Conservation (phyloP, 768 basidiomycete species). For the Xerocomus potaroensis region DNA sequence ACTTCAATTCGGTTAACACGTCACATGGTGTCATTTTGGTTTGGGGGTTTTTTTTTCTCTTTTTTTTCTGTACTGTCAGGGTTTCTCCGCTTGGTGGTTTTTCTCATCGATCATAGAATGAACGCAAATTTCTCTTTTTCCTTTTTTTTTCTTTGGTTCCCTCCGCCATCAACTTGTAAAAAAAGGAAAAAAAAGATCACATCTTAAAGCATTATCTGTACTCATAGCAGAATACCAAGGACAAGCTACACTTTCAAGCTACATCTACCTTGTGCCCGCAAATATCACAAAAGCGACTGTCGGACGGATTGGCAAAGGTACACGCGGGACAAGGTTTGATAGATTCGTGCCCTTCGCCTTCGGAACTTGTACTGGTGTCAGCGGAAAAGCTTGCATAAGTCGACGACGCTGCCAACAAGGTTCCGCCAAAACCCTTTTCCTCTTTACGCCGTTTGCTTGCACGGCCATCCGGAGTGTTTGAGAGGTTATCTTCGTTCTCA, state of each 20-base stretch:
- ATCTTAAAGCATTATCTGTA: slow-evolving; percentile 35
- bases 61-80: slow-evolving; percentile 22
- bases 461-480: slow-evolving; percentile 45
- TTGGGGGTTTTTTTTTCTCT: slow-evolving; percentile 23
- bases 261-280: slow-evolving; percentile 37
- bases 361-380: slow-evolving; percentile 33
- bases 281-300: slow-evolving; percentile 40
- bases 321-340: slow-evolving; percentile 51
- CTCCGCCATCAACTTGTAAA: slow-evolving; percentile 18
- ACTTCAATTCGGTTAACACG: slow-evolving; percentile 22
- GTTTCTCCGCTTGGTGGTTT: slow-evolving; percentile 22
- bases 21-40: slow-evolving; percentile 23
- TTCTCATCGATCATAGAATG: slow-evolving; percentile 30
- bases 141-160: too few relatives aligned
- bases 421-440: slow-evolving; percentile 72
- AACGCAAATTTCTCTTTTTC: slow-evolving; percentile 13
- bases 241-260: slow-evolving; percentile 15
- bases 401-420: slow-evolving; percentile 51
- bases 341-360: slow-evolving; percentile 26
- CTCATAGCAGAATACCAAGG: slow-evolving; percentile 29
- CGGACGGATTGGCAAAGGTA: slow-evolving; percentile 52
- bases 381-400: slow-evolving; percentile 26
- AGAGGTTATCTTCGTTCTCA: slow-evolving; percentile 54
- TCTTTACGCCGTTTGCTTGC: slow-evolving; percentile 41
- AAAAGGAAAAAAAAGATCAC: slow-evolving; percentile 17